These are phyloP conservation scores for Beauveria medogensis DNA, from an alignment of 2,329 filamentous ascomycete species.

Conservation along the genomic window DNA sequence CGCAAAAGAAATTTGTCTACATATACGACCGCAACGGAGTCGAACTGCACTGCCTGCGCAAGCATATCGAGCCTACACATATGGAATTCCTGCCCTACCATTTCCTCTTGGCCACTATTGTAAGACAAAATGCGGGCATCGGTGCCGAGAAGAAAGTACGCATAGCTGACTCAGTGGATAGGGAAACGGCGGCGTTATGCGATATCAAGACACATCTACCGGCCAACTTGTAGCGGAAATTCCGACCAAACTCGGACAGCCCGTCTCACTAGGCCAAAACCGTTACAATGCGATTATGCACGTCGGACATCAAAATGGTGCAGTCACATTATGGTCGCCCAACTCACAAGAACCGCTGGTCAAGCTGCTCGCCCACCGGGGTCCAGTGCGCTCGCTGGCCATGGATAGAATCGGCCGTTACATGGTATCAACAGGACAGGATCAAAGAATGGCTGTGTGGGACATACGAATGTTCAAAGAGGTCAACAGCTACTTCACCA, in stretches of 20 bases:
- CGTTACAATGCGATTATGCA: conserved; percentile 88
- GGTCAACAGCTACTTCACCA: conserved; percentile 80
- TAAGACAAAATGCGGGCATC: conserved; percentile 34
- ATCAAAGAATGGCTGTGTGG: conserved; percentile 89
- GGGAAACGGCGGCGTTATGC: conserved; percentile 75
- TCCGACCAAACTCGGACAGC: conserved; percentile 74
- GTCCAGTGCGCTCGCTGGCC: conserved; percentile 77
- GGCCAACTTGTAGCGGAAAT: conserved; percentile 82
- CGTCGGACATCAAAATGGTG: conserved; percentile 89
- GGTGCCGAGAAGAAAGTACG: conserved; percentile 18
- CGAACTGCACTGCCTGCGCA: conserved; percentile 83
- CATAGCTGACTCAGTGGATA: conserved; percentile 18
- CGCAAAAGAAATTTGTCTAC: conserved; percentile 94
- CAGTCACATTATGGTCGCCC: conserved; percentile 91
- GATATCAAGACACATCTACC: conserved; percentile 93
- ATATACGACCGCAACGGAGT: conserved; percentile 91
- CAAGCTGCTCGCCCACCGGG: conserved; percentile 82
- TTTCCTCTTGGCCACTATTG: conserved; percentile 81
- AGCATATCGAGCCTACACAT: conserved; percentile 83
- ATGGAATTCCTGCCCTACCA: conserved; percentile 97
- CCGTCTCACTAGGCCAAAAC: conserved; percentile 80
- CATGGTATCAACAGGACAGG: conserved; percentile 90
- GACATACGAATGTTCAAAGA: conserved; percentile 92
- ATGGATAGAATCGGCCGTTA: conserved; percentile 87
- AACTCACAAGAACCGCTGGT: conserved; percentile 81